phyloP scores from a whole-genome alignment of 148 eudicot species.

The Nepenthes gracilis region DNA sequence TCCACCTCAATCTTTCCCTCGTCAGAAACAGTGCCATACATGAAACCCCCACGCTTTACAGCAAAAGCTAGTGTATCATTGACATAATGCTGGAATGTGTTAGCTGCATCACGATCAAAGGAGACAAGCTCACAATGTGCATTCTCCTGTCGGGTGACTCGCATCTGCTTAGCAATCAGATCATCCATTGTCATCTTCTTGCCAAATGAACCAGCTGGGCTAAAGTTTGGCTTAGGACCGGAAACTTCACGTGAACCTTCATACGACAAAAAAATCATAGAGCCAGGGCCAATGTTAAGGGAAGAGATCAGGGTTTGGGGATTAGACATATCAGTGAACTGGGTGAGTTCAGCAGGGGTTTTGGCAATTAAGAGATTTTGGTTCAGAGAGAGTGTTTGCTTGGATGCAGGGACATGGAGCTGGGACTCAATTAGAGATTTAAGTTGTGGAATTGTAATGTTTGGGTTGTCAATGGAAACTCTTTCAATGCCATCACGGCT shows the following conservation, averaged over 20 bases:
- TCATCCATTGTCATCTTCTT: constrained; percentile 96
- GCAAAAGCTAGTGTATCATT: constrained; percentile 66
- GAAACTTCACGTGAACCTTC: constrained; percentile 60
- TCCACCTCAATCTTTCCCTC: constrained; percentile 78
- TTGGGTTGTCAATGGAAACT: constrained; percentile 38
- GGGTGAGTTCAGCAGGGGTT: constrained; percentile 34
- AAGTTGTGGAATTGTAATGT: constrained; percentile 46
- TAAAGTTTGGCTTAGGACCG: constrained; percentile 21
- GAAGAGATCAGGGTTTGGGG: constrained; percentile 33
- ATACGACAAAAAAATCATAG: constrained; percentile 46
- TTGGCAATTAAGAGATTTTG: constrained; percentile 68
- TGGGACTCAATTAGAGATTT: constrained; percentile 75
- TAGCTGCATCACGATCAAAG: constrained; percentile 75
- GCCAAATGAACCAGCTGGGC: constrained; percentile 78
- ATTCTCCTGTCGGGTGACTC: constrained; percentile 60
- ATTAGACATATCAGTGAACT: constrained; percentile 53
- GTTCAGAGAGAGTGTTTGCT: constrained; percentile 64
- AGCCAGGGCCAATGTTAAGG: constrained; percentile 49
- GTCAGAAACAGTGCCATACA: constrained; percentile 76
- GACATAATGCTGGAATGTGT: constrained; percentile 75
- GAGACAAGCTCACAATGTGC: constrained; percentile 74
- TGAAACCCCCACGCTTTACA: constrained; percentile 74
- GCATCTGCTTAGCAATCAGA: constrained; percentile 80
- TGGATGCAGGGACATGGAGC: constrained; percentile 45
- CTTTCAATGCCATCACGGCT: constrained; percentile 86